Evolutionary conservation across 2,329 filamentous ascomycete species (phyloP).

Genomic region (Beauveria varroae): DNA sequence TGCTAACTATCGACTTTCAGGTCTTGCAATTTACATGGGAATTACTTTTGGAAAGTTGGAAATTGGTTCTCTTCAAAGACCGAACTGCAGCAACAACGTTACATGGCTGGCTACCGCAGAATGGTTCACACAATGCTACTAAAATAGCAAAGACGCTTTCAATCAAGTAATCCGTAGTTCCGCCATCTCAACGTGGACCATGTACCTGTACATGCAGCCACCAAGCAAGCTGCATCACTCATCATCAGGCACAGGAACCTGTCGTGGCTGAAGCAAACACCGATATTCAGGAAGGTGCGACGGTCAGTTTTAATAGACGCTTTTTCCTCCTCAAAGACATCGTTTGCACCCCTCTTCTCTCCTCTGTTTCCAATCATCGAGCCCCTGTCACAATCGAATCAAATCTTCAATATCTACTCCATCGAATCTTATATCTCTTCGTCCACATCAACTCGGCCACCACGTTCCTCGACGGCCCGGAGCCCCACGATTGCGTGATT

Average conservation of each 20-base stretch:
- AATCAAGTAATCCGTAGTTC: no score
- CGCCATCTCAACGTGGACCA: not conserved
- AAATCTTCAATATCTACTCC: not conserved
- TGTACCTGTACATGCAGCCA: not conserved
- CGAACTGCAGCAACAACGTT: no score
- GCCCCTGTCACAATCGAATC: not conserved
- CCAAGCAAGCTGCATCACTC: not conserved
- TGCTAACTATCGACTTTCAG: no score
- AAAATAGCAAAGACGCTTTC: no score
- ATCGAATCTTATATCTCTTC: not conserved
- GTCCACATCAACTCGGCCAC: not conserved
- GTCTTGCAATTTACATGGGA: no score
- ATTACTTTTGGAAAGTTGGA: no score
- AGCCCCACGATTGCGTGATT: constrained; percentile 27
- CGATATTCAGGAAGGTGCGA: constrained; percentile 3
- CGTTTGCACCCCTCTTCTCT: not conserved
- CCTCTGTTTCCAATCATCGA: not conserved
- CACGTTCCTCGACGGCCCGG: constrained; percentile 14
- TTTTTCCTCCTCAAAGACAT: not conserved
- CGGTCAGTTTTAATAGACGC: not conserved
- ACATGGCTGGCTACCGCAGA: no score
- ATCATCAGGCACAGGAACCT: not conserved
- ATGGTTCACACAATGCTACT: no score
- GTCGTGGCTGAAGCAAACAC: not conserved
- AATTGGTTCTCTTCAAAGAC: not conserved